These are phyloP conservation scores for Starmerella bombicola DNA, from an alignment of 805 yeast genomes.

Conservation along the genomic window DNA sequence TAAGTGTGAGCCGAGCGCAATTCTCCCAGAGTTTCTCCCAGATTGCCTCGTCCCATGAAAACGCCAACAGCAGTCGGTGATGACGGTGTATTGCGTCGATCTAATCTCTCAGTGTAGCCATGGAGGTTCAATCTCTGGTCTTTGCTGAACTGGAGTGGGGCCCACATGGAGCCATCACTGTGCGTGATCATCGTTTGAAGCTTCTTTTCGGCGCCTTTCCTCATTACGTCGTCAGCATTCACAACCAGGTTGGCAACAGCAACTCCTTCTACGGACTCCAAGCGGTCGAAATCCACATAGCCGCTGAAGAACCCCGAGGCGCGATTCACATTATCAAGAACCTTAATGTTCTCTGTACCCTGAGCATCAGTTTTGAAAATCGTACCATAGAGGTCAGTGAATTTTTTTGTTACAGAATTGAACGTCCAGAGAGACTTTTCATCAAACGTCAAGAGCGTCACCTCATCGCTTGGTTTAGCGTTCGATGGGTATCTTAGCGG, in stretches of 20 bases:
- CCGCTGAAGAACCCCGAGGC: slow-evolving; percentile 40
- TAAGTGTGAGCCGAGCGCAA: slow-evolving; percentile 52
- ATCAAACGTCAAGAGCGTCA: slow-evolving; percentile 65
- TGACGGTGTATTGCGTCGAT: slow-evolving; percentile 71
- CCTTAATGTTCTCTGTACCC: slow-evolving; percentile 71
- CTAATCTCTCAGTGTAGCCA: slow-evolving; percentile 79
- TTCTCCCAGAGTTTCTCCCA: slow-evolving; percentile 48
- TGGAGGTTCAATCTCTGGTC: slow-evolving; percentile 69
- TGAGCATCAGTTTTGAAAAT: slow-evolving; percentile 79
- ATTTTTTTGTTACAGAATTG: slow-evolving; percentile 49
- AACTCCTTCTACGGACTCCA: slow-evolving; percentile 76
- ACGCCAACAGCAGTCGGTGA: slow-evolving; percentile 84
- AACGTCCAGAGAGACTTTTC: slow-evolving; percentile 69
- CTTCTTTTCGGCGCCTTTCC: slow-evolving; percentile 38
- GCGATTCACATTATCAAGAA: slow-evolving; percentile 63
- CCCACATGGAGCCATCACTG: slow-evolving; percentile 89
- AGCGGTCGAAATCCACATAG: slow-evolving; percentile 77
- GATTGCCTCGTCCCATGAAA: slow-evolving; percentile 87
- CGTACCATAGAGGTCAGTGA: slow-evolving; percentile 55
- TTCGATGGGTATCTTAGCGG: background rate
- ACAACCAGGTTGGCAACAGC: slow-evolving; percentile 57
- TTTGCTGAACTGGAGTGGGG: slow-evolving; percentile 53
- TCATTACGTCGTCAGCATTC: slow-evolving; percentile 37
- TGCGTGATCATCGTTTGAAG: slow-evolving; percentile 65
- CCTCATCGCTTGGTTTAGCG: slow-evolving; percentile 39